Percentiles rank a stretch among this genome's conserved stretches.
Conservation (phyloP, 768 basidiomycete species). For the Phylloporus rhodoxanthus region DNA sequence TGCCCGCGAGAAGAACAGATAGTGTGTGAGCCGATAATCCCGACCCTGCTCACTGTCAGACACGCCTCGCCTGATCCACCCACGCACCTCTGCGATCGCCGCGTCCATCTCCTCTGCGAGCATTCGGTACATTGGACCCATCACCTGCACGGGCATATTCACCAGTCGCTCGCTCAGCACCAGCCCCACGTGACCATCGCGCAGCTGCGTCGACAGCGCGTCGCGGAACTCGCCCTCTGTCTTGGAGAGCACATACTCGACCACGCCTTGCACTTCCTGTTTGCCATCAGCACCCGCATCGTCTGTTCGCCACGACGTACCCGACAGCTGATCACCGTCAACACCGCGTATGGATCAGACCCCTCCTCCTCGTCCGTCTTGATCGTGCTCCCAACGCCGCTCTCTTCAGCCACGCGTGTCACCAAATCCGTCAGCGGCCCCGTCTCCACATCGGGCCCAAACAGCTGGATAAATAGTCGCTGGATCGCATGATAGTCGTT, state of each 20-base stretch:
- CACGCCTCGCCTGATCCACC: too few species aligned
- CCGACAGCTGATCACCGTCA: constrained; percentile 78
- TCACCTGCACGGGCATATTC: constrained; percentile 93
- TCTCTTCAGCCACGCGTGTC: constrained; percentile 64
- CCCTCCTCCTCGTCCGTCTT: constrained; percentile 62
- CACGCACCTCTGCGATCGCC: constrained; percentile 56
- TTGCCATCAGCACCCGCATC: background rate
- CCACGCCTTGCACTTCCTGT: constrained; percentile 69
- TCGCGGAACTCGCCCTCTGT: constrained; percentile 49
- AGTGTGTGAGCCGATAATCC: constrained; percentile 68
- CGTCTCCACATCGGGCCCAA: constrained; percentile 66
- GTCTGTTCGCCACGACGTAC: constrained; percentile 30
- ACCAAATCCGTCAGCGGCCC: constrained; percentile 78
- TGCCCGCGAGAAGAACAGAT: constrained; percentile 69
- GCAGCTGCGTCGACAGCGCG: constrained; percentile 42
- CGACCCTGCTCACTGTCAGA: constrained; percentile 35
- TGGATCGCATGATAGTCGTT: constrained; percentile 87
- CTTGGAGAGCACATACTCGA: constrained; percentile 64
- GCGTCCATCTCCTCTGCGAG: constrained; percentile 74
- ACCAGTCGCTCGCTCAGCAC: constrained; percentile 84
- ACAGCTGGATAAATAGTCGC: constrained; percentile 62
- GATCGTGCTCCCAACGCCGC: constrained; percentile 78
- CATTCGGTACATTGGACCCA: constrained; percentile 91
- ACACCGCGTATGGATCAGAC: constrained; percentile 76
- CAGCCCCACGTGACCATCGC: constrained; percentile 59